Conservation (phyloP, 2,329 filamentous ascomycete species). For the Penicillium sp. region DNA sequence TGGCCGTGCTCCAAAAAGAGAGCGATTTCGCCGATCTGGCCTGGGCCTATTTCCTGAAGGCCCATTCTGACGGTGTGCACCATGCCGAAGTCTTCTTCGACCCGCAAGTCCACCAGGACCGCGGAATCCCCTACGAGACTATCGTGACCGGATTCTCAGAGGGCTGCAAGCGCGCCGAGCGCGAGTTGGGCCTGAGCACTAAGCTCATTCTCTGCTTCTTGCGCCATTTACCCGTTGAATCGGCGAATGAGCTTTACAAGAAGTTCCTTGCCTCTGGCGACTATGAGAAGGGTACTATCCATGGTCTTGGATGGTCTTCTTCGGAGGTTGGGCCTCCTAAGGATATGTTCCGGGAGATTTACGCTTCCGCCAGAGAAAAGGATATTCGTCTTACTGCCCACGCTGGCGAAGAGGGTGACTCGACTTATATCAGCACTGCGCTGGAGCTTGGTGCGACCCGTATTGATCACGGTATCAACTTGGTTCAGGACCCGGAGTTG, state of each 20-base stretch:
- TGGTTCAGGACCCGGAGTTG: slow-evolving; percentile 61
- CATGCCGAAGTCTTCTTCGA: slow-evolving; percentile 83
- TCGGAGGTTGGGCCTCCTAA: slow-evolving; percentile 59
- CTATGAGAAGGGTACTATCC: slow-evolving; percentile 54
- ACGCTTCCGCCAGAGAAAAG: slow-evolving; percentile 52
- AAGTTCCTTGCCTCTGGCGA: slow-evolving; percentile 42
- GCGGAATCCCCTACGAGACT: slow-evolving; percentile 64
- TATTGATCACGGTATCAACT: slow-evolving; percentile 73
- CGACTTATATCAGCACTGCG: slow-evolving; percentile 64
- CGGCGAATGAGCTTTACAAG: slow-evolving; percentile 49
- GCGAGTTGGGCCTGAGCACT: slow-evolving; percentile 64
- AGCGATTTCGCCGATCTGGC: slow-evolving; percentile 73
- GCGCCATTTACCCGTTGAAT: slow-evolving; percentile 64
- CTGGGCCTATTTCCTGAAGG: slow-evolving; percentile 69
- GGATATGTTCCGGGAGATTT: slow-evolving; percentile 63
- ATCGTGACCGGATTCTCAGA: slow-evolving; percentile 64
- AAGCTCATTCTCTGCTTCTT: slow-evolving; percentile 72
- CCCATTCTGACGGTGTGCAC: slow-evolving; percentile 63
- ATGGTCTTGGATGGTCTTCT: slow-evolving; percentile 69
- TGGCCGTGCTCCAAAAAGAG: slow-evolving; percentile 65
- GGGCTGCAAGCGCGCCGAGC: slow-evolving; percentile 61
- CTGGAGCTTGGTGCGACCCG: slow-evolving; percentile 65
- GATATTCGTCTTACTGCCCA: slow-evolving; percentile 69
- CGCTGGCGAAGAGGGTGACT: slow-evolving; percentile 73
- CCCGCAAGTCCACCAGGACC: slow-evolving; percentile 69